Evolutionary conservation across 305 asterid genomes (phyloP).

Genomic region (Rubia tinctorum): DNA sequence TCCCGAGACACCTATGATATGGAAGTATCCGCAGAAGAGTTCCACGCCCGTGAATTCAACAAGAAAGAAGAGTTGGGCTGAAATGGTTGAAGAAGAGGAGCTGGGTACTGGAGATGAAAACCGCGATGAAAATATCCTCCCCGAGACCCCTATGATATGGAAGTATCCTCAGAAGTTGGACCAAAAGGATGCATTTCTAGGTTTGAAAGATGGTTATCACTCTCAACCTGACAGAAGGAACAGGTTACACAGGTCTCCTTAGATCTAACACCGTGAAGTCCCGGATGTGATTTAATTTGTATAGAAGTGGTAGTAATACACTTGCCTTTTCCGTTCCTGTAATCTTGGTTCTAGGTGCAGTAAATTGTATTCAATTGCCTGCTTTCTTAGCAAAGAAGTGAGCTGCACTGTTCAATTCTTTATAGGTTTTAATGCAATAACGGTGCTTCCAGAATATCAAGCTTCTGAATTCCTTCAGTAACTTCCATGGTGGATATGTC

Average conservation of each 20-base stretch:
- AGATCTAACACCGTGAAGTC: constrained; percentile 49
- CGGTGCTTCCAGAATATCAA: too few species aligned
- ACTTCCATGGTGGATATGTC: too few species aligned
- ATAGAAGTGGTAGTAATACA: not conserved
- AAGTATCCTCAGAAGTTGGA: constrained; percentile 31
- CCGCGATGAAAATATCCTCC: constrained; percentile 37
- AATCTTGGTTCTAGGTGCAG: not conserved
- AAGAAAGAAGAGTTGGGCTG: constrained; percentile 73
- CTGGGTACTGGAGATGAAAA: constrained; percentile 45
- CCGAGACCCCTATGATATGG: constrained; percentile 21
- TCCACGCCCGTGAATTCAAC: not conserved
- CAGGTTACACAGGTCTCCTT: constrained; percentile 56
- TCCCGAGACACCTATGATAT: constrained; percentile 22
- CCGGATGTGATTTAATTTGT: constrained; percentile 12
- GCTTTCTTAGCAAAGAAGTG: too few species aligned
- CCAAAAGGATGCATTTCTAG: constrained; percentile 29
- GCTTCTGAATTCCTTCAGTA: too few species aligned
- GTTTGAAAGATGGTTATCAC: constrained; percentile 48
- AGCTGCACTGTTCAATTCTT: too few species aligned
- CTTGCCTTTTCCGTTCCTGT: not conserved
- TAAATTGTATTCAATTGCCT: too few species aligned
- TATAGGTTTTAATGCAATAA: too few species aligned
- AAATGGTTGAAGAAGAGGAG: constrained; percentile 90
- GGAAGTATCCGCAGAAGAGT: constrained; percentile 29
- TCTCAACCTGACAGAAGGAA: constrained; percentile 61